A percentile compares a stretch with the other conserved stretches of the same genome.
Conservation (phyloP, 139 green algal species). For the Chlorella sp. region DNA sequence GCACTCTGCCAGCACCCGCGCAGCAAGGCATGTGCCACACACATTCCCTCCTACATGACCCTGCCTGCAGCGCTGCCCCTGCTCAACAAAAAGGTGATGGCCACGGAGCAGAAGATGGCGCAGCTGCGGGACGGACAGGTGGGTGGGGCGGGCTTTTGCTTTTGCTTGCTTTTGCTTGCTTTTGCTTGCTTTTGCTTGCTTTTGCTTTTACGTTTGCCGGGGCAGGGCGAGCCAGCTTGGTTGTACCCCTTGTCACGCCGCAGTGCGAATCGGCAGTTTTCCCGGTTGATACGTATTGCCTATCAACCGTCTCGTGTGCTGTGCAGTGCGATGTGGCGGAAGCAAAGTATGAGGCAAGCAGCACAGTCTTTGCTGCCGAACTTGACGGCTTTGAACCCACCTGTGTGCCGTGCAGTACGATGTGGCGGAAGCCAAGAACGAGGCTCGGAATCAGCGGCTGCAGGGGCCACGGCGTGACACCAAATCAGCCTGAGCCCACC, state of each 20-base stretch:
- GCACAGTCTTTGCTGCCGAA: too few species aligned
- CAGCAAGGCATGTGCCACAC: not conserved
- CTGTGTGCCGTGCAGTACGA: not conserved
- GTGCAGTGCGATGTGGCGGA: too few species aligned
- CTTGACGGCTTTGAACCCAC: not conserved
- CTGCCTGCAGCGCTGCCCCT: slow-evolving; percentile 34
- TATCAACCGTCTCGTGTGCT: too few species aligned
- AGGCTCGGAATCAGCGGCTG: slow-evolving; percentile 32
- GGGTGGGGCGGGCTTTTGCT: too few species aligned
- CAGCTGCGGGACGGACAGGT: slow-evolving; percentile 36
- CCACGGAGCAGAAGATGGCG: slow-evolving; percentile 48
- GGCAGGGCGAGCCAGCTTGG: too few species aligned
- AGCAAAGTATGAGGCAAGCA: too few species aligned
- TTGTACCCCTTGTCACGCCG: too few species aligned
- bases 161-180: too few species aligned
- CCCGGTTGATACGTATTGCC: too few species aligned
- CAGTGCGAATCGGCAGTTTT: too few species aligned
- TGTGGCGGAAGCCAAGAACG: slow-evolving; percentile 25
- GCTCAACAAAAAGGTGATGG: slow-evolving; percentile 47
- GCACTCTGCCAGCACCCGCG: too few species aligned
- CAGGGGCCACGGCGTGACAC: not conserved
- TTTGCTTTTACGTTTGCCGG: not conserved
- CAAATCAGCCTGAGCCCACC: too few species aligned
- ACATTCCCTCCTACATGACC: not conserved
- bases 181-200: not conserved